Evolutionary conservation across 192 early-diverging fungal species (phyloP).

Genomic region (Coemansia guatemalensis): DNA sequence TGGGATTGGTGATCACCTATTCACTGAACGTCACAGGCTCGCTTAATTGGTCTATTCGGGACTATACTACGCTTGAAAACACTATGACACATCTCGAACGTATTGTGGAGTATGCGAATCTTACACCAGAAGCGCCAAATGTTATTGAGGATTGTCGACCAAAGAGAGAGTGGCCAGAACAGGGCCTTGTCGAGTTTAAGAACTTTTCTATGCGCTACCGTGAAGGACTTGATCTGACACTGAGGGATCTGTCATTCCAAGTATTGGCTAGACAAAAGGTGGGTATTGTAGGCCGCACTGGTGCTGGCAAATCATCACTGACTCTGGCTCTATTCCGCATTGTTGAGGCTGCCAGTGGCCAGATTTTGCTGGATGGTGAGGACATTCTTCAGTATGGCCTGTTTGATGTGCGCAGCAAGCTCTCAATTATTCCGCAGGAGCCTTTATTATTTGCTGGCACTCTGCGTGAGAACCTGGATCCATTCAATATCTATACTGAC

Average conservation of each 20-base stretch:
- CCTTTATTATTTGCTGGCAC: constrained; percentile 71
- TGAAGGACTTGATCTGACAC: constrained; percentile 53
- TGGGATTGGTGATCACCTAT: constrained; percentile 79
- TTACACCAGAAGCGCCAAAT: constrained; percentile 40
- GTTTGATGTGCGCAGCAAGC: constrained; percentile 65
- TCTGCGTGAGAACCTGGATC: constrained; percentile 82
- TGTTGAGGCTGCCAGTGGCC: constrained; percentile 62
- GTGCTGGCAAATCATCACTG: constrained; percentile 78
- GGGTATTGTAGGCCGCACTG: too few species aligned
- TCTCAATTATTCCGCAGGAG: constrained; percentile 82
- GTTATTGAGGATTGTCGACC: constrained; percentile 35
- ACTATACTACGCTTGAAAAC: constrained; percentile 69
- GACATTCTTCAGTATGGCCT: constrained; percentile 75
- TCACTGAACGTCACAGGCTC: constrained; percentile 74
- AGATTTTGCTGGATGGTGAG: constrained; percentile 75
- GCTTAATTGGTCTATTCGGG: constrained; percentile 75
- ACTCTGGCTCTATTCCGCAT: constrained; percentile 77
- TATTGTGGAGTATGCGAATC: constrained; percentile 46
- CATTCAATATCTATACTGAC: constrained; percentile 69
- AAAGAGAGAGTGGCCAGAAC: constrained; percentile 52
- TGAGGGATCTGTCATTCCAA: constrained; percentile 42
- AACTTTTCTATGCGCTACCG: constrained; percentile 58
- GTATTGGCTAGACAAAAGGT: constrained; percentile 55
- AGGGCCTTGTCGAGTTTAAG: constrained; percentile 54
- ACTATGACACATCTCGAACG: constrained; percentile 70